Base-by-base conservation (phyloP, 2,329 filamentous ascomycete genomes). In the Arthrobotrys sphaeroides region DNA sequence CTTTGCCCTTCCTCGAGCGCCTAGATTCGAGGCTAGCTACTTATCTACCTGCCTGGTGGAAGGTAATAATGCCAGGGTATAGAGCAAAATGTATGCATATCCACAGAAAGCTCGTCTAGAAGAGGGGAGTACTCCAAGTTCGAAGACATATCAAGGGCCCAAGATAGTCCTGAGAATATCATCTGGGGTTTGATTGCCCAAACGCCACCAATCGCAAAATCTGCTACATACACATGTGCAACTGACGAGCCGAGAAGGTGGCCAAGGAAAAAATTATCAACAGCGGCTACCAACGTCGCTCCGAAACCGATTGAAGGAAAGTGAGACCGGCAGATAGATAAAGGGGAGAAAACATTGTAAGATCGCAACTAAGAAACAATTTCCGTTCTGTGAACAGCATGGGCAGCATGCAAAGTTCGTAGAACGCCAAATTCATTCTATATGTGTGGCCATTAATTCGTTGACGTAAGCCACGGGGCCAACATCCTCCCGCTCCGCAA, bases 401-500 rank as follows among this genome's bases (percentile, higher is more conserved):
- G 16, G 5, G 13, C n/a, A 59, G 4, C 53, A 38, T 3, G 18
- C 5, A 10, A 10, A 33, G 28, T 10, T 33, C 5, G 28, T 5
- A 33, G 28, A 33, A 33, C 10, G n/a, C 28, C 40, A 16, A 13
- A 5, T 13, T 33, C 43, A 72, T 28, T 72, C 67, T 57, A 59
- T 62, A 26, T 59, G 62, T 9, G 70, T 74, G 7, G 55, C 70
- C 2, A 74, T 31, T 5, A 74, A 42, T 1, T 60, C 45, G 26
- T 74, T 57, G 10, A 74, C 24, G 55, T 74, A 64, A 6, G 70
- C 70, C 16, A 57, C 28, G 6, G 70, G 51, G 9, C 70, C 62
- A 2, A 64, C 45, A 16, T 42, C 70, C 24, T 74, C 70, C 20
- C 45, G 49, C 13, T 20, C 13, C 26, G n/a, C 45, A 49, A 5